Evolutionary conservation across 805 yeast genomes (phyloP), one percentile per base, ranked within the genome.

Genomic region (Vanderwaltozyma polyspora): DNA sequence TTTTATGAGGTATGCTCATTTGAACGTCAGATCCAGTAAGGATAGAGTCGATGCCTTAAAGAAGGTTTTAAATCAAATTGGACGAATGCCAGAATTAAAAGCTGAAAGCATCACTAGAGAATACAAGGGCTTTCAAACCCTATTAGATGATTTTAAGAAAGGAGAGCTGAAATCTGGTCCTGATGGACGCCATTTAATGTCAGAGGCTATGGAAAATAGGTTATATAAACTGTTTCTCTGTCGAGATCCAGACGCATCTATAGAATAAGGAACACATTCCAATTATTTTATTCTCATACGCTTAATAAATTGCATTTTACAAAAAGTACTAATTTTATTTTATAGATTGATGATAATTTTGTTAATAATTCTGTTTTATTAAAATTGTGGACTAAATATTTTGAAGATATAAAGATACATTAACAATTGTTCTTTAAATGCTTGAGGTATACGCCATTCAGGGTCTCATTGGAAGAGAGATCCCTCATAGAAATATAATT

Each of bases 11-110:
- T 63, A 74, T 35, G 67, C 79, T 1, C 74, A 72, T 42, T 53
- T 79, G 7, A 76, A 77, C 4, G 59, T 76, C 9, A 68, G 63
- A 46, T 73, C 81, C 5, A 81, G 81, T 0, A 55, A 60, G 10
- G 69, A 67, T 43, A 44, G 59, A 3, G 54, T 56, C 17, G 71
- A 70, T 28, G 66, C 75, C 0, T 69, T 64, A 43, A 41, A 64
- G 4, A 68, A 69, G 42, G 64, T 75, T 35, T 42, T 79, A 19
- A 64, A 68, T 33, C 78, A 77, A 37, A 66, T 80, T 42, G 74
- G 72, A 35, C 60, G 66, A 41, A 66, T 79, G 67, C 76, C 81
- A 2, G 66, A 63, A 8, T 49, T 65, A 3, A 68, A 67, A 35
- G 70, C 76, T 0, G 66, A 67, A 30, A 59, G 64, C 15, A 55